Conservation (phyloP, 495 filamentous ascomycete species). For the Aspergillus bertholletiae region DNA sequence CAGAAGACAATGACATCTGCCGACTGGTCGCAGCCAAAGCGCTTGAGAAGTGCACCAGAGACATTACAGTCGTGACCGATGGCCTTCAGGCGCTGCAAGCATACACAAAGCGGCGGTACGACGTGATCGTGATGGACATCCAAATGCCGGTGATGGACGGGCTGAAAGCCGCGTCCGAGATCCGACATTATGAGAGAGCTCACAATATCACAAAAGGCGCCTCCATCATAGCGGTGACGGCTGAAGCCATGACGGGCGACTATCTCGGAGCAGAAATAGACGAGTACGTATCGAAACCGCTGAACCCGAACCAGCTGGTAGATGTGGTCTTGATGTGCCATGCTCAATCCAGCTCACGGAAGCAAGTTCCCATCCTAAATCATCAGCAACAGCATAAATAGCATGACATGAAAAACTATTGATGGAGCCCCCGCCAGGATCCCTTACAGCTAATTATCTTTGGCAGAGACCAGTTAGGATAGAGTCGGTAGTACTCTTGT, state of each 20-base stretch:
- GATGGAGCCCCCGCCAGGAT: too few relatives aligned
- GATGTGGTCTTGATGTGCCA: constrained; percentile 67
- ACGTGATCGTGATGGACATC: constrained; percentile 87
- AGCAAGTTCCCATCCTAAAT: too few relatives aligned
- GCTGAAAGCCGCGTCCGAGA: constrained; percentile 68
- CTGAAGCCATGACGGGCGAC: constrained; percentile 77
- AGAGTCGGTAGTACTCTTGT: too few relatives aligned
- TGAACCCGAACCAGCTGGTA: constrained; percentile 64
- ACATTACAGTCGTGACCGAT: neutral
- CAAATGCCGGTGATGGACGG: constrained; percentile 84
- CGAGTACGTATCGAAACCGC: constrained; percentile 78
- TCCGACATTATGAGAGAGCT: constrained; percentile 57
- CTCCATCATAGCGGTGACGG: constrained; percentile 80
- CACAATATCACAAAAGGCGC: constrained; percentile 48
- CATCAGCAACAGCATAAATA: constrained; percentile 17
- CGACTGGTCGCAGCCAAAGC: neutral
- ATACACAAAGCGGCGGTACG: constrained; percentile 44
- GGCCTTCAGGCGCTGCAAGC: constrained; percentile 50
- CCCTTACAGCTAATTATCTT: too few relatives aligned
- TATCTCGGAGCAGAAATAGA: constrained; percentile 72
- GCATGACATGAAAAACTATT: too few relatives aligned
- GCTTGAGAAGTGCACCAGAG: neutral
- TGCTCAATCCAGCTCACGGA: too few relatives aligned
- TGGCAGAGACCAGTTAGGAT: too few relatives aligned
- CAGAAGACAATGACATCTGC: neutral